Evolutionary conservation across 2,329 filamentous ascomycete genomes (phyloP).

Genomic region (Penicillium sp.): DNA sequence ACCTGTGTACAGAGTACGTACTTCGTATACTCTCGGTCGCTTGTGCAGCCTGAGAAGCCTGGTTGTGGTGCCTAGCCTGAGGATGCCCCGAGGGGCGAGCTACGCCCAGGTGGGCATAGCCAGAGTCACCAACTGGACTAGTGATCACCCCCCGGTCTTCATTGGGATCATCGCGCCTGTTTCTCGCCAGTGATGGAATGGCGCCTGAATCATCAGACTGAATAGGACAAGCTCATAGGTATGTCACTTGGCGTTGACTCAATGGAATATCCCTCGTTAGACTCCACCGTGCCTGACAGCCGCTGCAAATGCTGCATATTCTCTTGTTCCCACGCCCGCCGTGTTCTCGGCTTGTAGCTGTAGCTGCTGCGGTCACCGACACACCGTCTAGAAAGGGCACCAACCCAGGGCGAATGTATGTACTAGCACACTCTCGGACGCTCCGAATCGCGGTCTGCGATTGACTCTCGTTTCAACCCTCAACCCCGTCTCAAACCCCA

Average conservation of each 20-base stretch:
- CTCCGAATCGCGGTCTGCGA: constrained; percentile 13
- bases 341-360: no score
- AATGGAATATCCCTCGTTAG: background rate
- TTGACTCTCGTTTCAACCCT: background rate
- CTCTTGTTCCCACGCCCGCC: no score
- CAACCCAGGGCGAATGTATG: background rate
- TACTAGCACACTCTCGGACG: constrained; percentile 4
- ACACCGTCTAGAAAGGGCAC: background rate
- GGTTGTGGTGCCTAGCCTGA: background rate
- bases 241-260: background rate
- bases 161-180: background rate
- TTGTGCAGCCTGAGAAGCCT: background rate
- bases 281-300: background rate
- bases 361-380: background rate
- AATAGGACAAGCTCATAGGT: background rate
- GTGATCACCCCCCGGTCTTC: background rate
- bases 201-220: background rate
- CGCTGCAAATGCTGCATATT: background rate
- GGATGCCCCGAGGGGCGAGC: background rate
- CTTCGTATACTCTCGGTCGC: background rate
- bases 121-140: background rate
- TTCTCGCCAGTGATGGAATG: background rate
- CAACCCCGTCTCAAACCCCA: background rate
- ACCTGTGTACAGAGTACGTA: background rate
- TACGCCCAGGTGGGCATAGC: background rate